Conservation (phyloP, 1,284 basidiomycete genomes). For the Coniophora puteana region DNA sequence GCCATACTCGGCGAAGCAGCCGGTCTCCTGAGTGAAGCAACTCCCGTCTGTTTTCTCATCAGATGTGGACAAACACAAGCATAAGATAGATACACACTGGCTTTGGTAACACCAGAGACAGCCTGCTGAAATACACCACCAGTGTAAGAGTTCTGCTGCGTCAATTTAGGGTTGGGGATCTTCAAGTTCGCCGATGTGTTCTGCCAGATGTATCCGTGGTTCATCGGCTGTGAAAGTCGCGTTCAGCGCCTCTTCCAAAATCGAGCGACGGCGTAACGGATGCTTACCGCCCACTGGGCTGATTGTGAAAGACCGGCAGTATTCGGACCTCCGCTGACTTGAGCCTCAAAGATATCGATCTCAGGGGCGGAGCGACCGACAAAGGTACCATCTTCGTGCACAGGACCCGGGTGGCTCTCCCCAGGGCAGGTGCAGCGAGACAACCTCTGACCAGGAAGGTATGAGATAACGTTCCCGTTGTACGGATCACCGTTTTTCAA, state of each 20-base stretch:
- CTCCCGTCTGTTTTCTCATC: constrained; percentile 22
- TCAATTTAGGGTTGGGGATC: constrained; percentile 36
- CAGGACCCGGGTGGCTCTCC: constrained; percentile 64
- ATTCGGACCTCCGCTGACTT: constrained; percentile 18
- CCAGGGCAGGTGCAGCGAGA: constrained; percentile 66
- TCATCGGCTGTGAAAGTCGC: constrained; percentile 22
- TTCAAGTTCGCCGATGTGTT: constrained; percentile 37
- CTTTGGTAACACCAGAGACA: constrained; percentile 48
- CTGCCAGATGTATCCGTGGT: constrained; percentile 30
- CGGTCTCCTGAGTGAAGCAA: constrained; percentile 27
- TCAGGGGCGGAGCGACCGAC: constrained; percentile 67
- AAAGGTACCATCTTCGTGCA: constrained; percentile 42
- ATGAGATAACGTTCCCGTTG: constrained; percentile 40
- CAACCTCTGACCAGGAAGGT: constrained; percentile 55
- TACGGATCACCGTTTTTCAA: constrained; percentile 33
- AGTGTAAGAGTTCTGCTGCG: constrained; percentile 39
- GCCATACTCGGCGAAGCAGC: constrained; percentile 46
- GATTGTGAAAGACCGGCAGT: constrained; percentile 35
- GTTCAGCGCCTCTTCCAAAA: no score
- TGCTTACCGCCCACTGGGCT: constrained; percentile 41
- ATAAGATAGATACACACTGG: constrained; percentile 22
- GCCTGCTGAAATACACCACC: constrained; percentile 61
- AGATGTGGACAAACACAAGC: no score
- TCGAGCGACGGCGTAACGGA: constrained; percentile 6
- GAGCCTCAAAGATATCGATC: constrained; percentile 68